Base-by-base conservation (phyloP, 345 rosid genomes). In the Gossypium anomalum region DNA sequence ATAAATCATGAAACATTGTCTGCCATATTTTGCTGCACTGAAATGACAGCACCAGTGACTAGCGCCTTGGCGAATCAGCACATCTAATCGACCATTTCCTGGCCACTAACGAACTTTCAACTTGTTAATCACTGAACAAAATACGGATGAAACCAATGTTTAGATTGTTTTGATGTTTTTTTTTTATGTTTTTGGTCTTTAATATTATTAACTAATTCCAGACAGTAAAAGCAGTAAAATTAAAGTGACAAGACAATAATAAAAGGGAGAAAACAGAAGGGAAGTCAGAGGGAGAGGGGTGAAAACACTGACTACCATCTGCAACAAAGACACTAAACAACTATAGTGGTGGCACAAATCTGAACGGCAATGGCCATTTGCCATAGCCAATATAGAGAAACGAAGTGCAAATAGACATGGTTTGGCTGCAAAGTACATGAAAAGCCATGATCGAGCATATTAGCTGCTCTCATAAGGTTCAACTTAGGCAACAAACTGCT, bases 401-500 rank as follows among this genome's bases (percentile, higher is more conserved):
- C 44, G 47, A 71, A 38, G 61, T 74, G 79, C 78, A 84, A 74
- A 67, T 47, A 22, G 75, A 68, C 75, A 52, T 57, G 65, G 70
- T 62, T 83, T 70, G 76, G 41, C 1, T 34, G 41, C 66, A 67
- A 77, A 66, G 71, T 77, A 79, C 76, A 79, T 19, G 29, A 69
- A 69, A 25, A 53, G 20, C 72, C 72, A 49, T 69, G 78, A 49
- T 2, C 53, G 17, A 73, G 79, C 78, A 82, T 15, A 75, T 61
- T 57, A 53, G 82, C 75, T 78, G 67, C 76, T 71, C 70, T 43
- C 72, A 71, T 11, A 34, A 34, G 29, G 64, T 81, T 71, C 76
- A 76, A 71, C 72, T 71, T 53, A 71, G 72, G 59, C 57, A 78
- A 57, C 34, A 77, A 77, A 75, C 77, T 67, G 76, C 71, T 19